Base-by-base conservation (phyloP, 148 eudicot species). In the Arbutus unedo region DNA sequence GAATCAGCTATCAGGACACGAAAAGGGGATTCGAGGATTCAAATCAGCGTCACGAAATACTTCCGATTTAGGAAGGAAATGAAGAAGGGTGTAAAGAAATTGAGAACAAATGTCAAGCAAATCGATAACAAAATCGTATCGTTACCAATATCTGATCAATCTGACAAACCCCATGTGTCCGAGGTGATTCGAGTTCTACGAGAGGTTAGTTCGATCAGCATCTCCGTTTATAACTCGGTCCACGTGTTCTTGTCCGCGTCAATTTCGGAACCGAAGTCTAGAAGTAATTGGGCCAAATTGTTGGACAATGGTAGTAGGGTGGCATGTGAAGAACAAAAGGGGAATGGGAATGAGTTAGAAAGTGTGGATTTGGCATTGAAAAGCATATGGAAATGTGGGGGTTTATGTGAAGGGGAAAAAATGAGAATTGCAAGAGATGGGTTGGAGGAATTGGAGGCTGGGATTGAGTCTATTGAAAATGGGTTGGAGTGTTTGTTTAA, bases 401-500 rank as follows among this genome's bases (percentile, higher is more conserved):
- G 48, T 4, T 44, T 43, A 18, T 45, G 44, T 56, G 85, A 78
- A 59, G 79, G 6, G n/a, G 77, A 79, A 25, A 72, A 80, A 84
- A 23, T 87, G 81, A 82, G 56, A 57, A 14, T 71, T 6, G 83
- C 84, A 5, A 68, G 83, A 43, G 75, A 55, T 47, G 87, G 73
- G 16, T 68, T 91, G 19, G 77, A 88, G 74, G 81, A 41, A 15
- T 77, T 89, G 45, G 90, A 89, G 75, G 71, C 14, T 15, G 66
- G 83, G 15, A 75, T 88, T n/a, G 87, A 85, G 81, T 85, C 48
- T 15, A 25, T 89, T 19, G 88, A 92, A 54, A 84, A 82, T 62
- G 85, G 82, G 9, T 82, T 89, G 51, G 90, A 85, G 76, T 60
- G 80, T 67, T 74, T 91, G 81, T 90, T 88, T 81, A 88, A 88